These are phyloP conservation scores for Lentinula aciculospora DNA, from an alignment of 768 basidiomycete genomes.

Conservation along the genomic window DNA sequence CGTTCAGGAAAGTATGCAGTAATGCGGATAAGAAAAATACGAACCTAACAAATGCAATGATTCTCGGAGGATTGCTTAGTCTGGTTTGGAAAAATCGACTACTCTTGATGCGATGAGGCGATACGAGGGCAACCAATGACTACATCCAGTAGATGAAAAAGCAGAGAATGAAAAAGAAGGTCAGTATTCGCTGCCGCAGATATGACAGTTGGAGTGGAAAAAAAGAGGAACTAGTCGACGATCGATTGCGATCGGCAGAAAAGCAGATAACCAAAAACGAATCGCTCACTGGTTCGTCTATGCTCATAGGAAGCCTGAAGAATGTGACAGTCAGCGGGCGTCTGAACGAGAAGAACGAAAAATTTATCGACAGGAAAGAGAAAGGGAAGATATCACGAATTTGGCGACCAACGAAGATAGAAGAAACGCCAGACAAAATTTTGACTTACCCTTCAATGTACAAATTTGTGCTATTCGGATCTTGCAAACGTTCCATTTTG, in stretches of 20 bases:
- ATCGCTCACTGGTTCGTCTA: constrained; percentile 9
- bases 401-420: not conserved
- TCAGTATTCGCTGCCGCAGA: not conserved
- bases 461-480: constrained; percentile 64
- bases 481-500: constrained; percentile 73
- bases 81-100: constrained; percentile 78
- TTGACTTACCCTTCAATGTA: constrained; percentile 75
- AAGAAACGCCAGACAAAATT: no score
- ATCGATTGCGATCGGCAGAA: not conserved
- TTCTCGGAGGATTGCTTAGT: constrained; percentile 68
- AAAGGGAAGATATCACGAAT: not conserved
- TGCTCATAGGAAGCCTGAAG: constrained; percentile 19
- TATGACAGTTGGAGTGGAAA: not conserved
- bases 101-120: constrained; percentile 67
- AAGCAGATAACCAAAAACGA: not conserved
- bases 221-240: not conserved
- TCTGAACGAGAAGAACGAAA: not conserved
- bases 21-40: constrained; percentile 14
- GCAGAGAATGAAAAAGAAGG: not conserved
- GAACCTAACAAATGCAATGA: constrained; percentile 79
- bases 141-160: constrained; percentile 17
- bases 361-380: not conserved
- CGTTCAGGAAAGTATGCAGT: constrained; percentile 1
- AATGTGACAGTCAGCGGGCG: not conserved
- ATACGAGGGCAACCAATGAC: constrained; percentile 62